phyloP scores from a whole-genome alignment of 1,284 basidiomycete genomes.

The Cystobasidium sp. region DNA sequence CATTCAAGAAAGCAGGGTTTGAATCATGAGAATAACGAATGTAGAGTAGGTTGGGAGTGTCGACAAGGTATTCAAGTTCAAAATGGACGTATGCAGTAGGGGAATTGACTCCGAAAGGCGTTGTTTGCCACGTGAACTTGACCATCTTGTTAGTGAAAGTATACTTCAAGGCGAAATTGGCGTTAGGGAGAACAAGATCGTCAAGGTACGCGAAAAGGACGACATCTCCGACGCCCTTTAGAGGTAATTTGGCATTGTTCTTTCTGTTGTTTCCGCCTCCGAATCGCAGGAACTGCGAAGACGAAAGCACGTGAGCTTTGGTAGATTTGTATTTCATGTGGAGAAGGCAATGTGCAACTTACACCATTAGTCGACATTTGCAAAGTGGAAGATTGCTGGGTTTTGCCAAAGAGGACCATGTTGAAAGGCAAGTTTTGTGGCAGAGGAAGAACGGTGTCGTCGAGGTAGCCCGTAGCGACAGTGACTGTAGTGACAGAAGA shows the following conservation, averaged over 20 bases:
- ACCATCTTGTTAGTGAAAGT: slow-evolving; percentile 24
- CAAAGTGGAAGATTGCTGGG: background rate
- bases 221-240: slow-evolving; percentile 12
- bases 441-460: slow-evolving; percentile 6
- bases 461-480: slow-evolving; percentile 16
- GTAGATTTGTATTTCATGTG: background rate
- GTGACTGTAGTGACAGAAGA: background rate
- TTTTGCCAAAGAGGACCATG: slow-evolving; percentile 12
- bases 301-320: background rate
- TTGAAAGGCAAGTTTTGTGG: background rate
- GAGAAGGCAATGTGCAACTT: background rate
- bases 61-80: slow-evolving; percentile 20
- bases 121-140: slow-evolving; percentile 14
- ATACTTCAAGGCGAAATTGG: slow-evolving; percentile 17
- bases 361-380: slow-evolving; percentile 30
- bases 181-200: slow-evolving; percentile 12
- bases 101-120: background rate
- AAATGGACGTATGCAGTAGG: slow-evolving; percentile 14
- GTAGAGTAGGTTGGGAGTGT: slow-evolving; percentile 8
- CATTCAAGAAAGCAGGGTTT: slow-evolving; percentile 10
- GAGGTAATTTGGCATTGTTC: slow-evolving; percentile 6
- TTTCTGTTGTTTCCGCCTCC: slow-evolving; percentile 12
- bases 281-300: slow-evolving; percentile 24
- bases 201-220: slow-evolving; percentile 20
- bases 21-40: slow-evolving; percentile 8